phyloP scores from a whole-genome alignment of 768 basidiomycete genomes.

The Suillus paluster region DNA sequence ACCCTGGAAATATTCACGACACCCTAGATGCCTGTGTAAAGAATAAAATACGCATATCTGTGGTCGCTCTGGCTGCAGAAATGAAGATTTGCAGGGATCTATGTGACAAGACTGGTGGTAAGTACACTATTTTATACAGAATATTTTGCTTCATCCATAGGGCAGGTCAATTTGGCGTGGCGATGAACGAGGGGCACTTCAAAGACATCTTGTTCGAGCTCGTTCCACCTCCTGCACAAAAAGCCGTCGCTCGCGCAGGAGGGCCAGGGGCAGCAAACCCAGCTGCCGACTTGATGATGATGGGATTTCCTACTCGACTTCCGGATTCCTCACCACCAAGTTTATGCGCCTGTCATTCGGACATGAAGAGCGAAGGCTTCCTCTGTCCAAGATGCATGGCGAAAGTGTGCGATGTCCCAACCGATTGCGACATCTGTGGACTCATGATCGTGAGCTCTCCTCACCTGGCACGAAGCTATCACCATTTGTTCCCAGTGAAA shows the following conservation, averaged over 20 bases:
- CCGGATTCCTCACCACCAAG: constrained; percentile 83
- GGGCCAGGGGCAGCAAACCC: constrained; percentile 56
- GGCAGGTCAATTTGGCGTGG: constrained; percentile 90
- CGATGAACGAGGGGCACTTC: constrained; percentile 96
- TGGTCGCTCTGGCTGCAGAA: constrained; percentile 95
- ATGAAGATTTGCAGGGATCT: constrained; percentile 97
- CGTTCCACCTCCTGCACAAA: constrained; percentile 91
- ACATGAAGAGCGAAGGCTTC: constrained; percentile 91
- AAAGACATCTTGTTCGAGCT: constrained; percentile 95
- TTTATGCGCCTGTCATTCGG: constrained; percentile 92
- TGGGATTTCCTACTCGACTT: constrained; percentile 96
- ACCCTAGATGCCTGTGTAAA: constrained; percentile 85
- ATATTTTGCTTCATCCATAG: constrained; percentile 11
- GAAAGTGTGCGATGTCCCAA: constrained; percentile 97
- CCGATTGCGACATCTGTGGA: constrained; percentile 96
- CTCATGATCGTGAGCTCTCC: constrained; percentile 98
- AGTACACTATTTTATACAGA: constrained; percentile 13
- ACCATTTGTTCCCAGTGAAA: constrained; percentile 94
- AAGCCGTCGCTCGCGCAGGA: constrained; percentile 50
- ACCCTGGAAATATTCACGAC: constrained; percentile 95
- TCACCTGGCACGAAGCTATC: constrained; percentile 94
- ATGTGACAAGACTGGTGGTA: constrained; percentile 91
- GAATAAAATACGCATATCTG: constrained; percentile 86
- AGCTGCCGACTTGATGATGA: constrained; percentile 94
- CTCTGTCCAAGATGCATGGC: constrained; percentile 92